phyloP scores from a whole-genome alignment of 2,329 filamentous ascomycete species.

The Pyrenophora graminea region DNA sequence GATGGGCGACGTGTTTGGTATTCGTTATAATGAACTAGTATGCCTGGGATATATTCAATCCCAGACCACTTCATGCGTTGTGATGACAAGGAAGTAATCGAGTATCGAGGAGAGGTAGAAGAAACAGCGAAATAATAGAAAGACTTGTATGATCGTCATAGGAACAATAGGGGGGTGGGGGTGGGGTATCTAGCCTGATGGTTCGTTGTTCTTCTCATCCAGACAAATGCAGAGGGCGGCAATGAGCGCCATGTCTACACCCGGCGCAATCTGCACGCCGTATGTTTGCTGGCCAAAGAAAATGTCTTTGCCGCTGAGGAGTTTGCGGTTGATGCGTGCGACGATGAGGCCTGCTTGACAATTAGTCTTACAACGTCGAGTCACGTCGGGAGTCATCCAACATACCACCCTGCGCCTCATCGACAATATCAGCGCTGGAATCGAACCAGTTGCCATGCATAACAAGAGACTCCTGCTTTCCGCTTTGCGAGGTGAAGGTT shows the following conservation, averaged over 20 bases:
- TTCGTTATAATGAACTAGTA: too few species aligned
- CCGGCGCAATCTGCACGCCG: conserved; percentile 64
- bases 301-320: conserved; percentile 62
- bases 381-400: neutral
- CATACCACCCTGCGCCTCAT: conserved; percentile 48
- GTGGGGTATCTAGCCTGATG: too few species aligned
- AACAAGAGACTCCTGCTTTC: conserved; percentile 35
- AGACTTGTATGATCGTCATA: too few species aligned
- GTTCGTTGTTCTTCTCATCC: conserved; percentile 57
- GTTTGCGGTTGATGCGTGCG: conserved; percentile 63
- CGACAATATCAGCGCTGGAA: conserved; percentile 61
- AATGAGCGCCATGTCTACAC: conserved; percentile 68
- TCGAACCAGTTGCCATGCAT: conserved; percentile 68
- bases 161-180: too few species aligned
- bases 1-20: too few species aligned
- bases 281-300: conserved; percentile 69
- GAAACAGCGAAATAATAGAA: too few species aligned
- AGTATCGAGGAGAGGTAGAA: too few species aligned
- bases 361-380: too few species aligned
- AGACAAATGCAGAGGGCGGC: conserved; percentile 69
- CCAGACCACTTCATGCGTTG: too few species aligned
- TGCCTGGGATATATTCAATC: too few species aligned
- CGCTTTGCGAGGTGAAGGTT: conserved; percentile 51
- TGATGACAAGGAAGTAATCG: too few species aligned
- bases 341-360: conserved; percentile 50